Conservation (phyloP, 1,284 basidiomycete species). For the Gymnopus androsaceus region DNA sequence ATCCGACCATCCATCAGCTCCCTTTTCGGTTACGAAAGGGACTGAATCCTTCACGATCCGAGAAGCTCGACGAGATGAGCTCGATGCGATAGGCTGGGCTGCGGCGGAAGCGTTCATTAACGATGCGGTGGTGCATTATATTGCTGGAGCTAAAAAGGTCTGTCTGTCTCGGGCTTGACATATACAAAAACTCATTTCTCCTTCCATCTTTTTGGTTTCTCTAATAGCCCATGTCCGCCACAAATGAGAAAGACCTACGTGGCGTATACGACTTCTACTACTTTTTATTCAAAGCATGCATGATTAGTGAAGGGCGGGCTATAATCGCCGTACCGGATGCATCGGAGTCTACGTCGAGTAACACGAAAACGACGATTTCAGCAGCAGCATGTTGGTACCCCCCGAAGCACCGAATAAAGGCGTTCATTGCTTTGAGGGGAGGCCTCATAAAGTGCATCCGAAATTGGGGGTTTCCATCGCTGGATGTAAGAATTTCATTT, state of each 20-base stretch:
- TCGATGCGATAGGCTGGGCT: slow-evolving; percentile 1
- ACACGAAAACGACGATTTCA: background rate
- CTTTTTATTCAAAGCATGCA: background rate
- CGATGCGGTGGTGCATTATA: slow-evolving; percentile 4
- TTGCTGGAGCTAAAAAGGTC: background rate
- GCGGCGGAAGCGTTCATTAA: slow-evolving; percentile 4
- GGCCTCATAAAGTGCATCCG: background rate
- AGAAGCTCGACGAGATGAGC: slow-evolving; percentile 2
- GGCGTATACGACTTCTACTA: background rate
- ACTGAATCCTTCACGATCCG: background rate
- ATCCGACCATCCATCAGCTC: slow-evolving; percentile 15
- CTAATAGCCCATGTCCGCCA: background rate
- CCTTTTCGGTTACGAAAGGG: background rate
- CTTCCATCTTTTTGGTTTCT: background rate
- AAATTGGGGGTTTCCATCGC: slow-evolving; percentile 4
- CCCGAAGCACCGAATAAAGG: slow-evolving; percentile 1
- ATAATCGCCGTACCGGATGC: background rate
- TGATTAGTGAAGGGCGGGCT: background rate
- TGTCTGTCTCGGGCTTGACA: background rate
- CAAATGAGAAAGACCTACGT: background rate
- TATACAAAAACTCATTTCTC: too few species aligned
- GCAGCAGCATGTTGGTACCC: slow-evolving; percentile 10
- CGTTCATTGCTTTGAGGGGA: slow-evolving; percentile 1
- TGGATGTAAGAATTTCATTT: slow-evolving; percentile 1
- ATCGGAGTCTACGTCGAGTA: background rate